A percentile compares a stretch with the other conserved stretches of the same genome.
Conservation (phyloP, 163 green algal species). For the Scenedesmus sp. region DNA sequence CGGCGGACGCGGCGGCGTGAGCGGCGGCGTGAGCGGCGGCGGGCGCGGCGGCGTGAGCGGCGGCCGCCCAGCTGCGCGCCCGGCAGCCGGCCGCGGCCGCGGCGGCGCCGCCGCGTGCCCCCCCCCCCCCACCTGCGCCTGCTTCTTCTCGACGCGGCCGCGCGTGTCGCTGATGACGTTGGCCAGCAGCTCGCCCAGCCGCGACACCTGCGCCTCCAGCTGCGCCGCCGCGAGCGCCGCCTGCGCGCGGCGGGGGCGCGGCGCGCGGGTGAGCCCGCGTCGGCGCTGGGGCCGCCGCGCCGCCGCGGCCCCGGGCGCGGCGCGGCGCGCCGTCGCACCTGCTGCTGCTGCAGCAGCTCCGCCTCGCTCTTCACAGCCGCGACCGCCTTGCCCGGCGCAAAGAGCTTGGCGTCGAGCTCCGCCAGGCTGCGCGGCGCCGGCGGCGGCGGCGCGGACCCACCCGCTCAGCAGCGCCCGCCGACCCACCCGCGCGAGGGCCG, state of each 20-base stretch:
- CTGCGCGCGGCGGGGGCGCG: constrained; percentile 1
- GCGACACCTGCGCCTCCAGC: constrained; percentile 70
- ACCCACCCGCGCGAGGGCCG: too few relatives aligned
- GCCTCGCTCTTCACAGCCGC: constrained; percentile 40
- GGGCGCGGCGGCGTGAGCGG: too few relatives aligned
- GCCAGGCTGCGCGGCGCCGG: constrained; percentile 63
- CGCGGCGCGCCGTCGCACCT: constrained; percentile 22
- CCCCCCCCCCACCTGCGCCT: constrained; percentile 64
- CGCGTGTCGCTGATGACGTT: constrained; percentile 83
- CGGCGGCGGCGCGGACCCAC: too few relatives aligned
- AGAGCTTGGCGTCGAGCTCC: constrained; percentile 86
- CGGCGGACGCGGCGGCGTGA: too few relatives aligned
- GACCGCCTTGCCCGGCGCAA: constrained; percentile 78
- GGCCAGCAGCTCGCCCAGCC: constrained; percentile 69
- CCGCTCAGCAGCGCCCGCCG: too few relatives aligned
- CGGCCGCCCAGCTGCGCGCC: too few relatives aligned
- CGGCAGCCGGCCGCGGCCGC: too few relatives aligned
- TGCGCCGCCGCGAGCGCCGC: constrained; percentile 55
- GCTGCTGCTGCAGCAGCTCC: constrained; percentile 16
- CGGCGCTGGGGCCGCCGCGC: too few relatives aligned
- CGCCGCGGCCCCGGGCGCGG: too few relatives aligned
- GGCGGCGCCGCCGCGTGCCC: too few relatives aligned
- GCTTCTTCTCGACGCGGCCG: constrained; percentile 92
- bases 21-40: too few relatives aligned
- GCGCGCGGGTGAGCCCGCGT: too few relatives aligned